Conservation (phyloP, 331 rosid species). For the Rosa hybrid region DNA sequence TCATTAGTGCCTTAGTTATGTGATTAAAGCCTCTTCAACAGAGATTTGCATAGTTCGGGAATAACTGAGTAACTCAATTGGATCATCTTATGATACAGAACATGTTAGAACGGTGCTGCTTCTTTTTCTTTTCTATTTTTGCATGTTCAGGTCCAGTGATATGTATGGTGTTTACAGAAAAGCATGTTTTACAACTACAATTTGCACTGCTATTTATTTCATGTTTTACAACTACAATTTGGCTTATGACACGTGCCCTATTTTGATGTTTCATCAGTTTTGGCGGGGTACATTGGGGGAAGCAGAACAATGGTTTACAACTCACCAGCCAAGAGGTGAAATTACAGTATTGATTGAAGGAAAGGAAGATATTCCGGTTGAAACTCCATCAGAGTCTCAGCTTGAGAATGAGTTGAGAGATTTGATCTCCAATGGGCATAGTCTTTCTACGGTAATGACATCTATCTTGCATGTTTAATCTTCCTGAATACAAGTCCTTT, state of each 20-base stretch:
- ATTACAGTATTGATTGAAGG: conserved; percentile 84
- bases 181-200: not conserved
- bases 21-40: not conserved
- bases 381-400: conserved; percentile 72
- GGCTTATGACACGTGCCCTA: conserved; percentile 12
- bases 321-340: conserved; percentile 77
- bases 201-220: not conserved
- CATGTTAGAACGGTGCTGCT: not conserved
- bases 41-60: not conserved
- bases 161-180: not conserved
- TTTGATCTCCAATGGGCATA: conserved; percentile 72
- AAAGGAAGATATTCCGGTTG: conserved; percentile 35
- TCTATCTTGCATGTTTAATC: conserved; percentile 6
- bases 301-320: conserved; percentile 62
- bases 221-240: not conserved
- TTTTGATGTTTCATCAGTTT: conserved; percentile 54
- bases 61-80: not conserved
- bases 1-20: not conserved
- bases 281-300: conserved; percentile 89
- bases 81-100: not conserved
- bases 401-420: conserved; percentile 69
- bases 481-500: not conserved
- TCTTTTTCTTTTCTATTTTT: not conserved
- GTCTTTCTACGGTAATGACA: conserved; percentile 73
- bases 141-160: not conserved